Evolutionary conservation across 2,329 filamentous ascomycete genomes (phyloP), one percentile per base, ranked within the genome.

Genomic region (Xylaria sp.): DNA sequence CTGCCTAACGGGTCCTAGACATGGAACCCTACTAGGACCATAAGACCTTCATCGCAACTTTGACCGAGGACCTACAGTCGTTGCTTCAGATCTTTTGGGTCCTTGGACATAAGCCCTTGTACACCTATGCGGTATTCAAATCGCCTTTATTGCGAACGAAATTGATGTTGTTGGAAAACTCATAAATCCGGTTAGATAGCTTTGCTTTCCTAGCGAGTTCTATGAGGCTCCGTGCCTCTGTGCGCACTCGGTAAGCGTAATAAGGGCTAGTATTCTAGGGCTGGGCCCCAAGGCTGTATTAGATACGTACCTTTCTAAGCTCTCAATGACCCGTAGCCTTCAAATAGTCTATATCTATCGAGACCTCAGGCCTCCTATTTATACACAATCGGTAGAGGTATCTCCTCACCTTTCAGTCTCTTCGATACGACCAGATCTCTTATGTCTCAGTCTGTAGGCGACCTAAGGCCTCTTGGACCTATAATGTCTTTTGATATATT

Each of bases 31-130:
- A 67, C 40, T 67, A 57, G 59, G 17, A 43, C 2, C 41, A 10
- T 10, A 29, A n/a, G n/a, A 49, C 25, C 6, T 65, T 66, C 11
- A n/a, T 41, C 25, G 8, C 27, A 6, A 27, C 54, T 25, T 55
- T 62, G 17, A 62, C 56, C 2, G 54, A 63, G 31, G 54, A 63
- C 19, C 33, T 63, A 4, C 62, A 67, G 38, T 48, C 35, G 4
- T 11, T 67, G 25, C 43, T 63, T 10, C 65, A 57, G 59, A 65
- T 67, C 31, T 65, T 47, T 23, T 67, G 57, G 56, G 57, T 62
- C 10, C 57, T 67, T 11, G 64, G 64, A 9, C 58, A 67, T 25
- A 44, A 63, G 41, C 62, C 64, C 11, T 6, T 67, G 31, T 67
- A 67, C 38, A 44, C 54, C 48, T 57, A 58, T 38, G 60, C 58